Conservation (phyloP, 306 rosid genomes). For the Vigna mungo region DNA sequence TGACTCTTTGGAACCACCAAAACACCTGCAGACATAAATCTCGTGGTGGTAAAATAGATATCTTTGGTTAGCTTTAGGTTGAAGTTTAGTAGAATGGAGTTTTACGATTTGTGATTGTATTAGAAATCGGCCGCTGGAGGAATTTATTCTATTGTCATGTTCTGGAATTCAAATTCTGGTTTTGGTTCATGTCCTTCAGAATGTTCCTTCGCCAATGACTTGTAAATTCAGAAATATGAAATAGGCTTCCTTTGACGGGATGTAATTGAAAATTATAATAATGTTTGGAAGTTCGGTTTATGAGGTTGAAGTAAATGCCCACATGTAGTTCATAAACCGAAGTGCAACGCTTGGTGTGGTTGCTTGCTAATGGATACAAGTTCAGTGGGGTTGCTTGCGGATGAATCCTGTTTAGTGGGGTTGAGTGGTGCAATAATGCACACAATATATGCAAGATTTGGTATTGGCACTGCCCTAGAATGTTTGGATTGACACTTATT, state of each 20-base stretch:
- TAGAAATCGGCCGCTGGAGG: constrained; percentile 40
- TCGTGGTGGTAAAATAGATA: constrained; percentile 48
- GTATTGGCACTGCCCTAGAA: no score
- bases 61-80: constrained; percentile 48
- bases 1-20: constrained; percentile 36
- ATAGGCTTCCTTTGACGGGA: constrained; percentile 29
- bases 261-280: constrained; percentile 24
- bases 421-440: neutral
- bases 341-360: neutral
- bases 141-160: constrained; percentile 39
- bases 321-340: neutral
- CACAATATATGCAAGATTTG: no score
- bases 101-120: constrained; percentile 46
- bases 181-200: constrained; percentile 34
- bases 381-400: constrained; percentile 2
- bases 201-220: constrained; percentile 23
- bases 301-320: neutral
- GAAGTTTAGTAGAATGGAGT: constrained; percentile 45
- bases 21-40: constrained; percentile 40
- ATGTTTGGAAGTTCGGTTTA: constrained; percentile 17
- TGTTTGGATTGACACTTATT: no score
- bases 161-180: constrained; percentile 43
- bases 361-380: constrained; percentile 1
- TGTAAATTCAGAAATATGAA: constrained; percentile 44
- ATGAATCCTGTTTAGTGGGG: neutral